Evolutionary conservation across 2,329 filamentous ascomycete genomes (phyloP).

Genomic region (Diplodia seriata): DNA sequence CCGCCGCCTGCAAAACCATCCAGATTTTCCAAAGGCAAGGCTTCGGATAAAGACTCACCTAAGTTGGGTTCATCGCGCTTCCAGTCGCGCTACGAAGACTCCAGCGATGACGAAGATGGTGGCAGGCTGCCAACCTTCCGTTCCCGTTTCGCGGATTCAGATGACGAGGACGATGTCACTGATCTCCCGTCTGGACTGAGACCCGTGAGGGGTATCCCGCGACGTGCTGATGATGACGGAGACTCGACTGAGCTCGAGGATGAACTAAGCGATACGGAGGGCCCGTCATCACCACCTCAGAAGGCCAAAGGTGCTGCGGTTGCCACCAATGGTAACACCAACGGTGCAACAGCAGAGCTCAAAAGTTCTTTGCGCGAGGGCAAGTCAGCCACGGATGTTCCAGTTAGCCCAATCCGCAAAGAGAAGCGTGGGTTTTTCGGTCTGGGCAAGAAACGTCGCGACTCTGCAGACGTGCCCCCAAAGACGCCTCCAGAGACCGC

Average conservation of each 20-base stretch:
- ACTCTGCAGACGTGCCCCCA: constrained; percentile 1
- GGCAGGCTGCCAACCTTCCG: constrained; percentile 48
- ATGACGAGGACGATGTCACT: constrained; percentile 59
- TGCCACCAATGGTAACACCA: constrained; percentile 37
- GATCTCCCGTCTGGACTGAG: constrained; percentile 49
- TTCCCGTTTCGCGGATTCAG: constrained; percentile 58
- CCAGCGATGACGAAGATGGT: constrained; percentile 64
- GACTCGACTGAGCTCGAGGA: constrained; percentile 62
- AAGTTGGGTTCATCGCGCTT: constrained; percentile 35
- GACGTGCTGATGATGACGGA: constrained; percentile 62
- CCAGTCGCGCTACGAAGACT: constrained; percentile 69
- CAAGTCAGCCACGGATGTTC: constrained; percentile 45
- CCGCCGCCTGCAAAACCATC: constrained; percentile 6
- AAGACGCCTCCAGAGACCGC: constrained; percentile 18
- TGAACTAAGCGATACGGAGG: constrained; percentile 43
- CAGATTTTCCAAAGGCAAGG: constrained; percentile 5
- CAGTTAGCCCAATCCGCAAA: constrained; percentile 42
- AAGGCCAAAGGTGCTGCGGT: constrained; percentile 43
- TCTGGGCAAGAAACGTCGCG: constrained; percentile 67
- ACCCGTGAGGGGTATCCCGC: constrained; percentile 67
- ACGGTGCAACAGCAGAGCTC: constrained; percentile 39
- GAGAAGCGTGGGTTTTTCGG: constrained; percentile 53
- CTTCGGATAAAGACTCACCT: background rate
- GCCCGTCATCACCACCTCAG: constrained; percentile 39
- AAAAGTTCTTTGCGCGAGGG: constrained; percentile 50